A percentile compares a stretch with the other conserved stretches of the same genome.
Evolutionary conservation across 2,329 filamentous ascomycete genomes (phyloP).

Genomic region (Fusarium lyarnte): DNA sequence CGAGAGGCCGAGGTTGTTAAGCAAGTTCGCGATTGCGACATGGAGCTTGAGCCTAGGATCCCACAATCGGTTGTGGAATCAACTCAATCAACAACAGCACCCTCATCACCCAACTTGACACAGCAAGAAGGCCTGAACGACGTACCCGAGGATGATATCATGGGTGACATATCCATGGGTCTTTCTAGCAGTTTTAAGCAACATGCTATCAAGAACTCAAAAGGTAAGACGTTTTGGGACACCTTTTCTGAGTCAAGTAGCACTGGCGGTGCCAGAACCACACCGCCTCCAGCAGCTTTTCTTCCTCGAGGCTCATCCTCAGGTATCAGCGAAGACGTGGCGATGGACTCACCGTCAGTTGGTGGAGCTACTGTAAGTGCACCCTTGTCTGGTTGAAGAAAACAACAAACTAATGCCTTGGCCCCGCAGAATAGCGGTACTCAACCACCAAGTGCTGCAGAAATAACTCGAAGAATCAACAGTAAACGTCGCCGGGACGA

Average conservation of each 20-base stretch:
- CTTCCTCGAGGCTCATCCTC: constrained; percentile 69
- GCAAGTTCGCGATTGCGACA: constrained; percentile 91
- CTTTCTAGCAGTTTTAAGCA: constrained; percentile 77
- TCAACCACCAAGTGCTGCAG: constrained; percentile 71
- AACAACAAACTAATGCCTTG: constrained; percentile 30
- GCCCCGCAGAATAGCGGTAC: constrained; percentile 46
- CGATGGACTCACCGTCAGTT: constrained; percentile 74
- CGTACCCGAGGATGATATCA: constrained; percentile 74
- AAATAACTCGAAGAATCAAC: constrained; percentile 81
- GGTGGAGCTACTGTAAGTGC: constrained; percentile 48
- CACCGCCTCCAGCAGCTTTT: constrained; percentile 73
- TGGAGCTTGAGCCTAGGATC: constrained; percentile 64
- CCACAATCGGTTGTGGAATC: constrained; percentile 53
- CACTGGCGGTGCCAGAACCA: constrained; percentile 59
- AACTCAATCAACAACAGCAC: constrained; percentile 64
- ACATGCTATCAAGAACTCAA: constrained; percentile 76
- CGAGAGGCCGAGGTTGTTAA: constrained; percentile 95
- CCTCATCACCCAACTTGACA: constrained; percentile 76
- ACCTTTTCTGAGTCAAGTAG: constrained; percentile 75
- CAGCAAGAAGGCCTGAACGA: constrained; percentile 73
- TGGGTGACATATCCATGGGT: constrained; percentile 62
- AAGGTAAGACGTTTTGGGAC: constrained; percentile 77
- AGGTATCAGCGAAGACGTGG: constrained; percentile 74
- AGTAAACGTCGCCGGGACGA: constrained; percentile 89
- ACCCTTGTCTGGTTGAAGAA: constrained; percentile 3